These are phyloP conservation scores for Epichloe coenophiala DNA, from an alignment of 2,329 filamentous ascomycete species.

Conservation along the genomic window DNA sequence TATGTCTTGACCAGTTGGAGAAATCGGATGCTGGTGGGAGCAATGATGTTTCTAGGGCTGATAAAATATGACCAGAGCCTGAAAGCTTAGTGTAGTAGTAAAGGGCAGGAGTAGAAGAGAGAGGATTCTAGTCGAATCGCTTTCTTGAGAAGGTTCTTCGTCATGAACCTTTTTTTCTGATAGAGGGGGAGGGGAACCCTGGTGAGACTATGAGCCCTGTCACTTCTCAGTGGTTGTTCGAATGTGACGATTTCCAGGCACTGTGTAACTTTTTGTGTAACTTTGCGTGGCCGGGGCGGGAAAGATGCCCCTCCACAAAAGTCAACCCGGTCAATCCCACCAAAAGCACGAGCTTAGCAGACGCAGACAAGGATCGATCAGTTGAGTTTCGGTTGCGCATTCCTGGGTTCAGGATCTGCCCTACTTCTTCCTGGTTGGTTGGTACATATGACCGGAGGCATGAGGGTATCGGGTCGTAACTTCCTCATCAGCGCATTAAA, in stretches of 20 bases:
- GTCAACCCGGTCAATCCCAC: too few species aligned
- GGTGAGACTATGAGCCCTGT: not conserved
- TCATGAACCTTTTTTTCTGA: not conserved
- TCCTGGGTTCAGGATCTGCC: not conserved
- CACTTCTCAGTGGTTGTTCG: conserved; percentile 1
- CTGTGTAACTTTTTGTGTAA: conserved; percentile 2
- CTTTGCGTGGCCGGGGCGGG: not conserved
- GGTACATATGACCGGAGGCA: too few species aligned
- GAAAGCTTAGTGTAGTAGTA: too few species aligned
- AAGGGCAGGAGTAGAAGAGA: not conserved
- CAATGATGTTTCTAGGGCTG: too few species aligned
- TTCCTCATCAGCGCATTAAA: not conserved
- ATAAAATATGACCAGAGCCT: not conserved
- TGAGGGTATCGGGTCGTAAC: not conserved
- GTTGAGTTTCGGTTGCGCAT: too few species aligned
- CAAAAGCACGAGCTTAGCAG: not conserved
- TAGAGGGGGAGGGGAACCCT: not conserved
- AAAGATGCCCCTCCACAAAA: not conserved
- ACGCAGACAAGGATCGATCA: not conserved
- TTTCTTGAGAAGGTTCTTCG: not conserved
- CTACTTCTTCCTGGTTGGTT: not conserved
- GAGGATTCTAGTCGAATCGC: not conserved
- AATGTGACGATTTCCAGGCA: conserved; percentile 1
- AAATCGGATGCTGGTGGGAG: too few species aligned
- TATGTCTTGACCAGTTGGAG: too few species aligned